Evolutionary conservation across 2,329 filamentous ascomycete genomes (phyloP), one percentile per base, ranked within the genome.

Genomic region (Cadophora luteo-olivacea): DNA sequence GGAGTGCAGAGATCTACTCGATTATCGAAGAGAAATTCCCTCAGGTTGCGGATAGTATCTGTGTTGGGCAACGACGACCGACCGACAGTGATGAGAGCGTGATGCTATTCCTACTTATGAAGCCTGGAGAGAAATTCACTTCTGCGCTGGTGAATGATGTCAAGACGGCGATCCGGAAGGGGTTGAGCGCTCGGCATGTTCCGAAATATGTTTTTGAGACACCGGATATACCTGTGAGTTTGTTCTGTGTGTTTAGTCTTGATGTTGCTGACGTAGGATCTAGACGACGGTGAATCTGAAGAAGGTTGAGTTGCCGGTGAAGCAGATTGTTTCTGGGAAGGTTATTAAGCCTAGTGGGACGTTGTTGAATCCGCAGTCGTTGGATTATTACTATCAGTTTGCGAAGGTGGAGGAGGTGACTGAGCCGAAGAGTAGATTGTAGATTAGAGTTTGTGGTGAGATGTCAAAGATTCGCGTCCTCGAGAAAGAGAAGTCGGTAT

Each of bases 281-380:
- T n/a, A 93, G 89, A 92, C 89, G 0, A 96, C 92, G 0, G 89
- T 96, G 70, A 96, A 95, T 77, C 80, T 92, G 61, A 96, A 96
- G 78, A 96, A 96, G 79, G 92, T 96, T 4, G 92, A 96, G 78
- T 75, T 96, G 64, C 92, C 92, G 0, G 91, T 96, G 36, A 96
- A 96, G 81, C 90, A 92, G 76, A 96, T 96, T 71, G 89, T 96
- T 0, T 93, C 87, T 0, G 92, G 92, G 0, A 88, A 89, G 73
- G 86, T 81, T 29, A 87, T 96, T 76, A 93, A 91, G 79, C 87
- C 92, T 0, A 92, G 90, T 61, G 92, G 92, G 1, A 95, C 92
- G 4, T 79, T 96, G 75, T 80, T 91, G 64, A 96, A 97, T 75
- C 92, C 92, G 0, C 81, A 91, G 75, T 92, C 91, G 71, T 79